Percentiles rank a stretch among this genome's conserved stretches.
These are phyloP conservation scores for Melampsora larici-populina DNA, from an alignment of 1,284 basidiomycete genomes.

Conservation along the genomic window DNA sequence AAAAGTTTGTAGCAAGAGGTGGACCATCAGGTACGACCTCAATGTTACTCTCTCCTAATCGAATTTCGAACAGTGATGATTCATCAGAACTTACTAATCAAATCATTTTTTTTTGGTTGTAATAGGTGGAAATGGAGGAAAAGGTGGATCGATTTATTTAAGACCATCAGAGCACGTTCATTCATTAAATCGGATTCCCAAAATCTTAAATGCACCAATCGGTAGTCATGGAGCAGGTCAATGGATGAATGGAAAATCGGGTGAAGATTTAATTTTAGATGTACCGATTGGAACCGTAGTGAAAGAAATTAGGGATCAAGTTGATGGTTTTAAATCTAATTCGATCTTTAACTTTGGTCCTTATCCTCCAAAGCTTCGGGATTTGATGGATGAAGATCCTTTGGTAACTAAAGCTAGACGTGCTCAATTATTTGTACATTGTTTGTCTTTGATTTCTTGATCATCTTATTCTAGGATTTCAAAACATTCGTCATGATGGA, in stretches of 20 bases:
- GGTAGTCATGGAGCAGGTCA: slow-evolving; percentile 74
- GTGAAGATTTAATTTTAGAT: slow-evolving; percentile 67
- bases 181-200: slow-evolving; percentile 69
- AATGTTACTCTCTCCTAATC: too few relatives aligned
- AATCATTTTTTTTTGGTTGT: slow-evolving; percentile 54
- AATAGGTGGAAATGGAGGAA: slow-evolving; percentile 79
- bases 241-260: slow-evolving; percentile 75
- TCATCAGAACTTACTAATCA: slow-evolving; percentile 49
- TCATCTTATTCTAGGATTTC: neutral
- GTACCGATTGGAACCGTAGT: slow-evolving; percentile 88
- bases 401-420: slow-evolving; percentile 63
- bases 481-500: neutral
- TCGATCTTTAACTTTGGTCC: slow-evolving; percentile 54
- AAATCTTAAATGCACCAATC: slow-evolving; percentile 65
- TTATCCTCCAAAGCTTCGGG: slow-evolving; percentile 58
- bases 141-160: slow-evolving; percentile 80
- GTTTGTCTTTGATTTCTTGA: slow-evolving; percentile 16
- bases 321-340: slow-evolving; percentile 68
- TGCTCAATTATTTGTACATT: slow-evolving; percentile 57
- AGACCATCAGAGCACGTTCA: slow-evolving; percentile 70
- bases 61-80: too few relatives aligned
- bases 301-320: slow-evolving; percentile 63
- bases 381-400: slow-evolving; percentile 59
- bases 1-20: slow-evolving; percentile 42
- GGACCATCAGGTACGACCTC: slow-evolving; percentile 68